phyloP scores from a whole-genome alignment of 1,284 basidiomycete species.

The Exsudoporus floridanus region DNA sequence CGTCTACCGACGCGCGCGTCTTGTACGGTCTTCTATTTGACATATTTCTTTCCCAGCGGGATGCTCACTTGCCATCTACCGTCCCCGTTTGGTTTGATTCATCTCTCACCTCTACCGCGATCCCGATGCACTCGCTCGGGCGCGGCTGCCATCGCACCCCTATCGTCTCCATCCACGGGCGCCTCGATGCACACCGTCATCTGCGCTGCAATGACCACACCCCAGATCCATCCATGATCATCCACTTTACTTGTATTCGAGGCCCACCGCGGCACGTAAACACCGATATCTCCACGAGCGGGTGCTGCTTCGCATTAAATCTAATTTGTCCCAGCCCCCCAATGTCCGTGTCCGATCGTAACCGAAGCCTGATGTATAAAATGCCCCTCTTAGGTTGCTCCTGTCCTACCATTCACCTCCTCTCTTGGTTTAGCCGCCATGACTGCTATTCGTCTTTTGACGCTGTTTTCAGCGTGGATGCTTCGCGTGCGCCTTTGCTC shows the following conservation, averaged over 20 bases:
- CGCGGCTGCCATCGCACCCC: too few species aligned
- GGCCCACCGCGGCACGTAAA: neutral
- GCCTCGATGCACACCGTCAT: neutral
- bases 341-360: slow-evolving; percentile 3
- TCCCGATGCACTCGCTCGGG: too few species aligned
- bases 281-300: slow-evolving; percentile 9
- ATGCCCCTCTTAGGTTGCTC: too few species aligned
- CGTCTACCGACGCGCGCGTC: too few species aligned
- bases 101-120: too few species aligned
- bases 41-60: too few species aligned
- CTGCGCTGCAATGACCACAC: neutral
- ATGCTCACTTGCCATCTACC: too few species aligned
- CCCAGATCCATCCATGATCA: neutral
- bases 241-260: neutral
- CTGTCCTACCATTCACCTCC: neutral
- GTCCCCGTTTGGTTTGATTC: too few species aligned
- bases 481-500: neutral
- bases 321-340: neutral
- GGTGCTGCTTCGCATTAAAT: neutral
- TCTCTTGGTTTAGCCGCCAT: slow-evolving; percentile 3
- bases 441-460: slow-evolving; percentile 5
- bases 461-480: neutral
- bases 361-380: neutral
- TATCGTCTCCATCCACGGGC: too few species aligned
- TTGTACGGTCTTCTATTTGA: too few species aligned